These are phyloP conservation scores for Fusarium pininemorale DNA, from an alignment of 2,329 filamentous ascomycete genomes.

Conservation along the genomic window DNA sequence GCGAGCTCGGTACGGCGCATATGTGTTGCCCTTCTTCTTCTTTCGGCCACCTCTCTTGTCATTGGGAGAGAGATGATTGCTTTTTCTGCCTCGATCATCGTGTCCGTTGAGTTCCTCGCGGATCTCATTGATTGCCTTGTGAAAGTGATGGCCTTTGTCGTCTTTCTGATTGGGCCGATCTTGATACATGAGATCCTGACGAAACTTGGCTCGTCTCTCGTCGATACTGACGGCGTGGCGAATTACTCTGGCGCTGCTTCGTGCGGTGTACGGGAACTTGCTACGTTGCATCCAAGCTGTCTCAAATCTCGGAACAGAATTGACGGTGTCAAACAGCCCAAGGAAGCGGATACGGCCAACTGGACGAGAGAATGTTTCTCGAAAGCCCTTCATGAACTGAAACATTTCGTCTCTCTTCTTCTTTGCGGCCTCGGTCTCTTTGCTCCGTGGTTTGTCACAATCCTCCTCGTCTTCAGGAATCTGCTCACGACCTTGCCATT, in stretches of 20 bases:
- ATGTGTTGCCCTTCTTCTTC: conserved; percentile 23
- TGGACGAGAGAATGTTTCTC: conserved; percentile 81
- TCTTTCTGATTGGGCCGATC: conserved; percentile 28
- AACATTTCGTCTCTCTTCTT: conserved; percentile 66
- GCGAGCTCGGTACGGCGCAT: conserved; percentile 54
- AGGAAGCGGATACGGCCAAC: conserved; percentile 79
- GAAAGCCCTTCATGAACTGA: conserved; percentile 79
- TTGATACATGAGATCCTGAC: conserved; percentile 74
- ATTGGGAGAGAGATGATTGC: conserved; percentile 19
- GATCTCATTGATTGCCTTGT: conserved; percentile 37
- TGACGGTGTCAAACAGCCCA: conserved; percentile 84
- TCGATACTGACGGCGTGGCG: conserved; percentile 77
- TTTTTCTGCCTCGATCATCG: conserved; percentile 26
- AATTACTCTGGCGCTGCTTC: conserved; percentile 67
- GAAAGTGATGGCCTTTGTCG: conserved; percentile 36
- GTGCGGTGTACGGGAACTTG: conserved; percentile 75
- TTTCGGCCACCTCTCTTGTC: conserved; percentile 5
- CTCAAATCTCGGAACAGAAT: conserved; percentile 82
- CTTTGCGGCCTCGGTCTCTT: conserved; percentile 53
- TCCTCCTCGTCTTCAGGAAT: conserved; percentile 49
- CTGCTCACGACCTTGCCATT: conserved; percentile 72
- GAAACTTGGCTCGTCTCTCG: conserved; percentile 75
- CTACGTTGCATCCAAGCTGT: conserved; percentile 79
- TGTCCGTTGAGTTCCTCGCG: conserved; percentile 22
- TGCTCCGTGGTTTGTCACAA: neutral